Conservation (phyloP, 1,284 basidiomycete species). For the Cutaneotrichosporon mucoides region DNA sequence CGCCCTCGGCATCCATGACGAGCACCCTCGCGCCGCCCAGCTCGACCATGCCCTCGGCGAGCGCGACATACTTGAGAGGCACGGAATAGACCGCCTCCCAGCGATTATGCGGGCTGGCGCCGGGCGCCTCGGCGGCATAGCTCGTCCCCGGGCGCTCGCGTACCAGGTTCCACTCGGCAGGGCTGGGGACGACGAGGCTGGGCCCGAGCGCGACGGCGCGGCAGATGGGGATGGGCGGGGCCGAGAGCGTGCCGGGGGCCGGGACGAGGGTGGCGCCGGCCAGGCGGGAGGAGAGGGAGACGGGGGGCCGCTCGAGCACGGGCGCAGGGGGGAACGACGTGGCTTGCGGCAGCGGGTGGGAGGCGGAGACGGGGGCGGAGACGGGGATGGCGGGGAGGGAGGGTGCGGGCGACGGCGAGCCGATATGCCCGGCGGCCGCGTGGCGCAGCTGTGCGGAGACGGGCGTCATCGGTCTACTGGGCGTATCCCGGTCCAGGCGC, state of each 20-base stretch:
- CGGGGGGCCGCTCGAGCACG: slow-evolving; percentile 1
- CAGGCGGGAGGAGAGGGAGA: slow-evolving; percentile 4
- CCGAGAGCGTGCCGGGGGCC: neutral
- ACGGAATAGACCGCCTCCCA: slow-evolving; percentile 32
- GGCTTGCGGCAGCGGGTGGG: neutral
- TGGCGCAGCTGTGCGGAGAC: slow-evolving; percentile 35
- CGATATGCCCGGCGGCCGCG: slow-evolving; percentile 25
- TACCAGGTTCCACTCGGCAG: slow-evolving; percentile 15
- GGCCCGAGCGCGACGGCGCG: slow-evolving; percentile 24
- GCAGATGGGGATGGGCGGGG: slow-evolving; percentile 8
- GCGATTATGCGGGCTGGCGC: slow-evolving; percentile 10
- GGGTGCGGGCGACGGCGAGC: slow-evolving; percentile 11
- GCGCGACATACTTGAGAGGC: slow-evolving; percentile 28
- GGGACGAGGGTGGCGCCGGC: slow-evolving; percentile 3
- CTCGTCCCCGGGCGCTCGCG: slow-evolving; percentile 28
- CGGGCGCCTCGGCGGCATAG: slow-evolving; percentile 25
- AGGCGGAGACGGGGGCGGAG: neutral
- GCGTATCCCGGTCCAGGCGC: neutral
- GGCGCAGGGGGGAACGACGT: slow-evolving; percentile 23
- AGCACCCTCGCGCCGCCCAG: slow-evolving; percentile 40
- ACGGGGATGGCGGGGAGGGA: slow-evolving; percentile 3
- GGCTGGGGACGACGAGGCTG: slow-evolving; percentile 18
- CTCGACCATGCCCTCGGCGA: slow-evolving; percentile 31
- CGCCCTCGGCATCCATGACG: slow-evolving; percentile 12
- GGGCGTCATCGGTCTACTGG: slow-evolving; percentile 38